Evolutionary conservation across 1,139 yeast species (phyloP).

Genomic region (Zygotorulaspora mrakii): DNA sequence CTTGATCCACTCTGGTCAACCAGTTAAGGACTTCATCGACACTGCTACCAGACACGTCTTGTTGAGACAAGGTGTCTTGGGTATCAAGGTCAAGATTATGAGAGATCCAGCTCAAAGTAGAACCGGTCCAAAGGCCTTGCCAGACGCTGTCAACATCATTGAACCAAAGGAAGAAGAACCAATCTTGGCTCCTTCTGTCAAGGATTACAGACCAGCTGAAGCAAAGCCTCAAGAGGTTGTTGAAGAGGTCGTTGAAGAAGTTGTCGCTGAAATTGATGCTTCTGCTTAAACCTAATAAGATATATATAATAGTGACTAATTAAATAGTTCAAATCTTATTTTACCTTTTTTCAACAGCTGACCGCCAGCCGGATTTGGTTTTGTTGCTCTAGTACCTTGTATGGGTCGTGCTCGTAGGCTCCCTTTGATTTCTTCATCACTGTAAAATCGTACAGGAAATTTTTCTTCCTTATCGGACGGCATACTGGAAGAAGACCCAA

Average conservation of each 20-base stretch:
- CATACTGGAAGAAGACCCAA: too few relatives aligned
- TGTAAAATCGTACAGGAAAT: too few relatives aligned
- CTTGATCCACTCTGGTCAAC: conserved; percentile 99
- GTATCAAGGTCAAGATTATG: conserved; percentile 99
- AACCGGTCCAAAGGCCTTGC: conserved; percentile 87
- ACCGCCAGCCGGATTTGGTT: too few relatives aligned
- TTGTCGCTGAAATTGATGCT: conserved; percentile 18
- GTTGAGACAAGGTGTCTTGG: conserved; percentile 99
- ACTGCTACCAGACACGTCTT: conserved; percentile 99
- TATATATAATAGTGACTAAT: too few relatives aligned
- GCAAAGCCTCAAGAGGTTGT: conserved; percentile 9
- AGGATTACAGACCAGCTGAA: conserved; percentile 57
- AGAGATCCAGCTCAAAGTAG: conserved; percentile 94
- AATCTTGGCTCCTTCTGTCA: conserved; percentile 81
- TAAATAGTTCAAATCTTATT: too few relatives aligned
- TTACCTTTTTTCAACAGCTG: too few relatives aligned
- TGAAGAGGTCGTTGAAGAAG: conserved; percentile 37
- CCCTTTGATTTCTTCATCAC: too few relatives aligned
- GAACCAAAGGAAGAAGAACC: conserved; percentile 98
- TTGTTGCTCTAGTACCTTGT: too few relatives aligned
- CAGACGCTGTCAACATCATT: conserved; percentile 91
- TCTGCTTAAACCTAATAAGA: conserved; percentile 16
- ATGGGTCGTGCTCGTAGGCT: too few relatives aligned
- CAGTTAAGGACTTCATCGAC: conserved; percentile 97
- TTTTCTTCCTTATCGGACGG: too few relatives aligned